These are phyloP conservation scores for Fonsecaea multimorphosa DNA, from an alignment of 2,329 filamentous ascomycete species.

Conservation along the genomic window DNA sequence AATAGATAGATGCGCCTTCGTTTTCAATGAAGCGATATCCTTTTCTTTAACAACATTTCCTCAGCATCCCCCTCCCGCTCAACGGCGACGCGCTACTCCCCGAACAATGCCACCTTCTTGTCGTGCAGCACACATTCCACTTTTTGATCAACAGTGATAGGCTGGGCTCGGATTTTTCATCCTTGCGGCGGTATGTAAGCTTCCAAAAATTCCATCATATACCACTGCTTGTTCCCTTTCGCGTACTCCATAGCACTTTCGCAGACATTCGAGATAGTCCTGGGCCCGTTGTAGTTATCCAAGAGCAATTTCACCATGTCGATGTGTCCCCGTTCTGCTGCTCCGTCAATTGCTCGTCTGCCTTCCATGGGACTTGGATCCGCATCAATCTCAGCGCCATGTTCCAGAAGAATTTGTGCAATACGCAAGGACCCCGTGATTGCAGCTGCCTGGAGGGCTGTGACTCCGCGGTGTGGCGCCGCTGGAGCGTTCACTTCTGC, in stretches of 20 bases:
- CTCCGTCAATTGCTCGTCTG: slow-evolving; percentile 16
- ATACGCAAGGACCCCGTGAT: slow-evolving; percentile 32
- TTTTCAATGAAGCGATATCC: no score
- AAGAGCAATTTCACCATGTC: slow-evolving; percentile 21
- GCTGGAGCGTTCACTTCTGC: slow-evolving; percentile 36
- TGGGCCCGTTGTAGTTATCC: slow-evolving; percentile 19
- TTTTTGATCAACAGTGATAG: not conserved
- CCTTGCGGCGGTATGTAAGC: slow-evolving; percentile 5
- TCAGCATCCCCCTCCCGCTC: no score
- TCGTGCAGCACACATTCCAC: not conserved
- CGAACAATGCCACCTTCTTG: no score
- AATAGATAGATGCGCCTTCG: no score
- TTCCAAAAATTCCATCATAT: slow-evolving; percentile 12
- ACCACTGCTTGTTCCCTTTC: not conserved
- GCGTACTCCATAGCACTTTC: slow-evolving; percentile 13
- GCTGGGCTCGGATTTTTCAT: not conserved
- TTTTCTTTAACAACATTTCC: no score
- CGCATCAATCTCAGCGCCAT: slow-evolving; percentile 37
- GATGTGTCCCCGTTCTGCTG: slow-evolving; percentile 9
- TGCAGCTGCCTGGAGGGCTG: slow-evolving; percentile 35
- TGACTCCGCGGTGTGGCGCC: slow-evolving; percentile 22
- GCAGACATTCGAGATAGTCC: slow-evolving; percentile 5
- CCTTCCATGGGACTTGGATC: slow-evolving; percentile 8
- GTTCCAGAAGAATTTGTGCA: slow-evolving; percentile 36
- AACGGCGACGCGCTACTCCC: no score